Percentiles rank a stretch among this genome's conserved stretches.
Evolutionary conservation across 345 rosid genomes (phyloP).

Genomic region (Triadica sebifera): DNA sequence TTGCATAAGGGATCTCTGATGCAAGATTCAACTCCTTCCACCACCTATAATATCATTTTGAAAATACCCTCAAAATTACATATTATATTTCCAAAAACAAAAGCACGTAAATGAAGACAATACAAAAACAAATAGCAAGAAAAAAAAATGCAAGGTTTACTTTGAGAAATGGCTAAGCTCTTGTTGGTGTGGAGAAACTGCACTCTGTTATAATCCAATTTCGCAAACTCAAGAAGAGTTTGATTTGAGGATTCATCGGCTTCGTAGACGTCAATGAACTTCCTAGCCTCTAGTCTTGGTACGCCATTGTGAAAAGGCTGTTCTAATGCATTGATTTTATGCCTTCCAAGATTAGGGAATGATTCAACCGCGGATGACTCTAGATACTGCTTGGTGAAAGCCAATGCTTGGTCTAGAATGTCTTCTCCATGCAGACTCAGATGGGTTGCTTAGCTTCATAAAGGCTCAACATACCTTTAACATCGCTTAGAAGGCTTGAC

Average conservation of each 20-base stretch:
- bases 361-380: not conserved
- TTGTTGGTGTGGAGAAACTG: constrained; percentile 3
- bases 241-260: not conserved
- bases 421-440: not conserved
- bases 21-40: not conserved
- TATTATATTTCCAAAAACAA: not conserved
- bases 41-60: not conserved
- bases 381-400: not conserved
- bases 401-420: not conserved
- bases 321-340: not conserved
- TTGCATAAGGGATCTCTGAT: not conserved
- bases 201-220: not conserved
- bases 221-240: not conserved
- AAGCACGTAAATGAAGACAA: not conserved
- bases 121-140: too few relatives aligned
- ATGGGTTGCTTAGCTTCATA: constrained; percentile 10
- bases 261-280: not conserved
- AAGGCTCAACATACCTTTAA: not conserved
- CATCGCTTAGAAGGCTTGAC: not conserved
- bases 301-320: not conserved
- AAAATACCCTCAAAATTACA: too few relatives aligned
- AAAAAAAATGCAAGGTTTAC: not conserved
- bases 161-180: not conserved
- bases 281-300: not conserved
- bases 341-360: not conserved